Conservation (phyloP, 768 basidiomycete genomes). For the Serendipita sp. region DNA sequence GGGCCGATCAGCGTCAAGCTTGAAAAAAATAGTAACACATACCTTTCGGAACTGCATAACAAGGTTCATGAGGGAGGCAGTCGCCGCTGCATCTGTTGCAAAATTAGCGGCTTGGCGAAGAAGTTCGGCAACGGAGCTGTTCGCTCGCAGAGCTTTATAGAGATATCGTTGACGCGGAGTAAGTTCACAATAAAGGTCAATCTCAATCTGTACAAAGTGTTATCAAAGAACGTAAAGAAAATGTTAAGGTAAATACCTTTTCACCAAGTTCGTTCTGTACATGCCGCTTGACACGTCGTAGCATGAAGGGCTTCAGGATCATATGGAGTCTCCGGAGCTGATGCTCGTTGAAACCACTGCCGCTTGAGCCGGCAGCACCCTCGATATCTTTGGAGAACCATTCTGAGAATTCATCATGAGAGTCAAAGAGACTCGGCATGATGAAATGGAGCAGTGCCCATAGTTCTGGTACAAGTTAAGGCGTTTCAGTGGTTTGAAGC, state of each 20-base stretch:
- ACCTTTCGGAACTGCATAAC: slow-evolving; percentile 99
- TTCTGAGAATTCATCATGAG: slow-evolving; percentile 97
- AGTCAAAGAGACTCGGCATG: slow-evolving; percentile 98
- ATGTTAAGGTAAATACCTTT: slow-evolving; percentile 38
- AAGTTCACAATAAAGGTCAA: slow-evolving; percentile 85
- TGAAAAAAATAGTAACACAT: slow-evolving; percentile 5
- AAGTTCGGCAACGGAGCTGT: slow-evolving; percentile 88
- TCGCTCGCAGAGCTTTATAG: slow-evolving; percentile 77
- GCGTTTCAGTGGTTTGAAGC: background rate
- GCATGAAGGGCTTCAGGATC: slow-evolving; percentile 99
- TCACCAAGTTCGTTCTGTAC: slow-evolving; percentile 99
- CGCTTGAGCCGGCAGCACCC: slow-evolving; percentile 73
- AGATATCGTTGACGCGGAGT: slow-evolving; percentile 82
- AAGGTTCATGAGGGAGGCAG: slow-evolving; percentile 92
- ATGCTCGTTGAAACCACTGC: slow-evolving; percentile 82
- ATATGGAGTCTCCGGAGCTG: slow-evolving; percentile 90
- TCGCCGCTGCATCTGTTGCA: slow-evolving; percentile 68
- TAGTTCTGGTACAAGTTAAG: slow-evolving; percentile 41
- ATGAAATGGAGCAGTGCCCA: slow-evolving; percentile 99
- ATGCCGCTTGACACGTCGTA: slow-evolving; percentile 89
- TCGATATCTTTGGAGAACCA: slow-evolving; percentile 99
- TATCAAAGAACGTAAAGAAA: background rate
- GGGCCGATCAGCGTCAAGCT: background rate
- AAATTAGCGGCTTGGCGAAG: slow-evolving; percentile 84
- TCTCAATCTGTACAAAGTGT: slow-evolving; percentile 56